These are phyloP conservation scores for Decorospora gaudefroyi DNA, from an alignment of 2,329 filamentous ascomycete genomes.

Conservation along the genomic window DNA sequence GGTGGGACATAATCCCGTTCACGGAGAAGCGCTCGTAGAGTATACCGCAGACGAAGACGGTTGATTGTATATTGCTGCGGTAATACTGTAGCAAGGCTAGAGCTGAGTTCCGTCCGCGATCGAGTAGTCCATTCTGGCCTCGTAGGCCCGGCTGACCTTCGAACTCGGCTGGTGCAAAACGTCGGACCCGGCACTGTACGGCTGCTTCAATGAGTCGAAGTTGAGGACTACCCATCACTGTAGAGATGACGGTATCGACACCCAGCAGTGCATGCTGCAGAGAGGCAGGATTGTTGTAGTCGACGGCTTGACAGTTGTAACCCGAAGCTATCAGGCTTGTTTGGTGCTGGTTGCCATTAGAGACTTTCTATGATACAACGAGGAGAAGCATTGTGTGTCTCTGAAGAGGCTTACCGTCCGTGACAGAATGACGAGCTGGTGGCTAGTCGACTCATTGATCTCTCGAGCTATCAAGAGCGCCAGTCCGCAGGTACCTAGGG, in stretches of 20 bases:
- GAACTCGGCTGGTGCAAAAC: constrained; percentile 77
- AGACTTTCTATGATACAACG: neutral
- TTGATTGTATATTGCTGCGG: constrained; percentile 64
- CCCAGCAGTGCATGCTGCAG: constrained; percentile 70
- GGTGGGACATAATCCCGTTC: constrained; percentile 63
- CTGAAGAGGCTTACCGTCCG: constrained; percentile 58
- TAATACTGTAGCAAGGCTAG: constrained; percentile 62
- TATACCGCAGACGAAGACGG: constrained; percentile 73
- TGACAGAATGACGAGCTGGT: constrained; percentile 73
- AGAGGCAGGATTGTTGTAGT: constrained; percentile 64
- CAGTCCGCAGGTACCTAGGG: constrained; percentile 60
- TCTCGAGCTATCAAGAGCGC: constrained; percentile 62
- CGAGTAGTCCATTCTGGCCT: constrained; percentile 62
- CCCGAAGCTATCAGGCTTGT: constrained; percentile 59
- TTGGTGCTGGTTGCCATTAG: constrained; percentile 54
- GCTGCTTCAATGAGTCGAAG: constrained; percentile 74
- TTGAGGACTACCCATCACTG: constrained; percentile 68
- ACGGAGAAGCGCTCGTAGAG: constrained; percentile 77
- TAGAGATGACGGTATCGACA: constrained; percentile 75
- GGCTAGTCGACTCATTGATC: constrained; percentile 64
- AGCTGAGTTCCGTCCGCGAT: constrained; percentile 63
- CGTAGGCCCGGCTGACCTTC: constrained; percentile 66
- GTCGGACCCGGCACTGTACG: constrained; percentile 64
- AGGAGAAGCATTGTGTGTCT: neutral
- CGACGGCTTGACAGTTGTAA: constrained; percentile 70